A percentile compares a stretch with the other conserved stretches of the same genome.
Conservation (phyloP, 176 grass and related monocot genomes). For the Ensete glaucum region DNA sequence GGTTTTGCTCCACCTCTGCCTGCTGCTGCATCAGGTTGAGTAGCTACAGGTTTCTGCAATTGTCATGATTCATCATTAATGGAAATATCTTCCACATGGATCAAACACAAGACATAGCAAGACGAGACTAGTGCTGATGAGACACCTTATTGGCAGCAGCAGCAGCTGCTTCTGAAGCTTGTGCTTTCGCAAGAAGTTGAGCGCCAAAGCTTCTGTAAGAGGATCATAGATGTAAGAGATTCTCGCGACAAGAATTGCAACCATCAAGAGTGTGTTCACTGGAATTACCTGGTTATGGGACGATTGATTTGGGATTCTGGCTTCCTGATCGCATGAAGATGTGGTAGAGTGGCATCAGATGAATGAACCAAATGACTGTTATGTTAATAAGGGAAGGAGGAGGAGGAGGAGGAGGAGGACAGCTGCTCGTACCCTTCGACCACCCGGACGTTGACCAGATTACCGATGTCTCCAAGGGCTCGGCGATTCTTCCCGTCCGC, state of each 20-base stretch:
- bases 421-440: conserved; percentile 4
- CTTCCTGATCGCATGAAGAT: conserved; percentile 6
- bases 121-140: neutral
- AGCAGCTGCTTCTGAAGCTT: neutral
- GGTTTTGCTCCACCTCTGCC: conserved; percentile 27
- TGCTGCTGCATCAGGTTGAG: conserved; percentile 21
- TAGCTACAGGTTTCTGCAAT: conserved; percentile 25
- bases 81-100: neutral
- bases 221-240: neutral
- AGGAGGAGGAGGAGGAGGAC: neutral
- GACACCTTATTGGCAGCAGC: conserved; percentile 35
- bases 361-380: too few species aligned
- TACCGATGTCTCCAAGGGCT: conserved; percentile 21
- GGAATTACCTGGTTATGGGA: conserved; percentile 13
- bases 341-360: too few species aligned
- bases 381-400: neutral
- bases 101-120: neutral
- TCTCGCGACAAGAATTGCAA: too few species aligned
- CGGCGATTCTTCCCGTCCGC: conserved; percentile 18
- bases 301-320: conserved; percentile 7
- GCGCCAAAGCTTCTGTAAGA: conserved; percentile 13
- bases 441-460: conserved; percentile 8
- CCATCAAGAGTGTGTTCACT: too few species aligned
- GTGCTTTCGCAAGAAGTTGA: conserved; percentile 21
- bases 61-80: neutral